Base-by-base conservation (phyloP, 345 rosid genomes). In the Ceriops zippeliana region DNA sequence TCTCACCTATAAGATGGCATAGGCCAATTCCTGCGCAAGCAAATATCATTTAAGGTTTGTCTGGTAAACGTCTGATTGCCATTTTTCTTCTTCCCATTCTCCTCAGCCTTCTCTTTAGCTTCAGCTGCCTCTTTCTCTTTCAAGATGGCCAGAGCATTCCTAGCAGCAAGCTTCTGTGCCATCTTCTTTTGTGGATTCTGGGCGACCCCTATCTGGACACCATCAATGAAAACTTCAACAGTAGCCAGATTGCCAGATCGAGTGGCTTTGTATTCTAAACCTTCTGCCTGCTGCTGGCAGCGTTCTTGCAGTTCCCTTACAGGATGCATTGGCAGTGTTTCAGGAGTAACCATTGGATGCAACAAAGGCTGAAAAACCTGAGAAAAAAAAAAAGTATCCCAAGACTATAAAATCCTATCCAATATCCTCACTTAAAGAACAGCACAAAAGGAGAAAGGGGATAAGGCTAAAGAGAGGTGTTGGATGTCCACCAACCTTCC, bases 121-220 rank as follows among this genome's bases (percentile, higher is more conserved):
- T 83, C 86, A 11, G 86, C 84, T 57, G 68, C 74, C 75, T 95
- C 99, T 79, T 84, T 95, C 79, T 88, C 96, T 70, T 95, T 95
- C 81, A 95, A 72, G 31, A 82, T 81, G 24, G 80, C 93, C 16
- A 95, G 97, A 0, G 99, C 93, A 72, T 91, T 95, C 81, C 99
- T 85, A 0, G 99, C 99, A 22, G 99, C 99, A 65, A 91, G 92
- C 79, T 95, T 95, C 82, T 95, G 99, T 42, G 99, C 99, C 99
- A 95, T 95, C 85, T 95, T 95, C 90, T 91, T 95, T 76, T 91
- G 98, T 0, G 96, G 91, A 72, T 95, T 95, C 72, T 90, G 96
- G 42, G 99, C 99, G 5, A 90, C 83, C 66, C 99, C 99, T 2
- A 91, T 79, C 73, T 89, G 96, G 19, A 91, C 79, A 21, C 99